Percentiles rank a stretch among this genome's conserved stretches.
phyloP scores from a whole-genome alignment of 2,329 filamentous ascomycete genomes.

The Talaromyces amestolkiae region DNA sequence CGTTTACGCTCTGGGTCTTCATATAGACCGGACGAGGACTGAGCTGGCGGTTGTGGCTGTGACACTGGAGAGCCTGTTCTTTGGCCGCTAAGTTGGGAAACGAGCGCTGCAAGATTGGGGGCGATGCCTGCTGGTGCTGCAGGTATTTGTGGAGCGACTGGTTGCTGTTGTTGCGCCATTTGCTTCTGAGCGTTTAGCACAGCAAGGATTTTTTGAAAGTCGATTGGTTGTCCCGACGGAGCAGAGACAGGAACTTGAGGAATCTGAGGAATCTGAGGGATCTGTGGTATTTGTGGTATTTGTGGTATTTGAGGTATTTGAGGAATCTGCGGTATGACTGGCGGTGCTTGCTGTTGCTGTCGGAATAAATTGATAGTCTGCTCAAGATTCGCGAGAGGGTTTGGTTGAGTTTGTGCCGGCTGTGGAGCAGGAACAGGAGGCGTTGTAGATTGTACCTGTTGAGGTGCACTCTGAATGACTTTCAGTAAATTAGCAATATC shows the following conservation, averaged over 20 bases:
- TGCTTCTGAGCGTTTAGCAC: constrained; percentile 40
- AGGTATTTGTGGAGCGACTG: constrained; percentile 24
- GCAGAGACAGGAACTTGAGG: constrained; percentile 26
- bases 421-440: constrained; percentile 31
- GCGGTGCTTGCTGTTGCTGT: constrained; percentile 32
- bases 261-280: constrained; percentile 26
- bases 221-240: constrained; percentile 29
- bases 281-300: constrained; percentile 30
- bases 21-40: constrained; percentile 24
- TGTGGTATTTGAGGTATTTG: constrained; percentile 30
- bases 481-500: constrained; percentile 45
- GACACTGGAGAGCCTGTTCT: constrained; percentile 27
- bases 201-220: constrained; percentile 41
- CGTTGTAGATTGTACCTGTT: constrained; percentile 32
- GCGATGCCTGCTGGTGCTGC: constrained; percentile 30
- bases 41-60: constrained; percentile 19
- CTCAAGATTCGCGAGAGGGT: constrained; percentile 30
- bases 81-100: constrained; percentile 33
- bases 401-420: constrained; percentile 27
- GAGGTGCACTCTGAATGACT: constrained; percentile 37
- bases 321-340: constrained; percentile 28
- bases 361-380: constrained; percentile 42
- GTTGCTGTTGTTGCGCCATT: constrained; percentile 29
- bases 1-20: constrained; percentile 45
- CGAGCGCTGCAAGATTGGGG: constrained; percentile 36